These are phyloP conservation scores for Kluyveromyces lactis DNA, from an alignment of 805 yeast species.

Conservation along the genomic window DNA sequence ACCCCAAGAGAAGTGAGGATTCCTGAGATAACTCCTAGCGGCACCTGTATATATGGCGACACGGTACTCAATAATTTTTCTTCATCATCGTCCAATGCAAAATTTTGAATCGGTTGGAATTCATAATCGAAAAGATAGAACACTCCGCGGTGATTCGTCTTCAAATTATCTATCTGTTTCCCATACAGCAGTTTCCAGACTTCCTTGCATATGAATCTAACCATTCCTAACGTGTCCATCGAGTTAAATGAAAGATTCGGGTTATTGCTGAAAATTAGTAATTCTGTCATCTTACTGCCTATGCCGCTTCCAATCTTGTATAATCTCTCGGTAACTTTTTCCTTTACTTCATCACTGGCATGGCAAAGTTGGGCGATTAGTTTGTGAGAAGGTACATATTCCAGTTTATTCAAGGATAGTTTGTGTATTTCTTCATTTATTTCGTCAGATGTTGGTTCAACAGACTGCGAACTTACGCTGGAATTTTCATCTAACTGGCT, in stretches of 20 bases:
- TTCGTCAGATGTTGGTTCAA: constrained; percentile 14
- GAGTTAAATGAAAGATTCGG: constrained; percentile 37
- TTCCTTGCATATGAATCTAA: constrained; percentile 89
- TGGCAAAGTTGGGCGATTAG: constrained; percentile 26
- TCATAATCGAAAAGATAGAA: constrained; percentile 28
- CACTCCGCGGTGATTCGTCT: constrained; percentile 77
- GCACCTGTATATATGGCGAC: constrained; percentile 27
- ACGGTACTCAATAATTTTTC: constrained; percentile 18
- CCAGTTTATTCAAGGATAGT: not conserved
- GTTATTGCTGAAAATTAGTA: constrained; percentile 39
- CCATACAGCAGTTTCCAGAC: constrained; percentile 76
- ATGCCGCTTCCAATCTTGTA: constrained; percentile 65
- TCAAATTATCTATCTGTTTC: constrained; percentile 84
- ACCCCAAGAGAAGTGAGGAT: constrained; percentile 26
- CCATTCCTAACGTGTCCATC: constrained; percentile 67
- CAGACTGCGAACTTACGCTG: constrained; percentile 7
- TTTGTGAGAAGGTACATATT: constrained; percentile 20
- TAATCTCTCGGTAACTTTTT: constrained; percentile 49
- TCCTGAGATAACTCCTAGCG: constrained; percentile 28
- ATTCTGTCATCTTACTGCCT: constrained; percentile 51
- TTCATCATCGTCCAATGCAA: constrained; percentile 17
- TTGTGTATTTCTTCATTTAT: constrained; percentile 8
- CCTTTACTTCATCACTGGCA: constrained; percentile 29
- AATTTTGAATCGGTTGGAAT: constrained; percentile 21
- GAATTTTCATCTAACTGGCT: constrained; percentile 2